phyloP scores from a whole-genome alignment of 2,329 filamentous ascomycete species.

The Elsinoe australis region DNA sequence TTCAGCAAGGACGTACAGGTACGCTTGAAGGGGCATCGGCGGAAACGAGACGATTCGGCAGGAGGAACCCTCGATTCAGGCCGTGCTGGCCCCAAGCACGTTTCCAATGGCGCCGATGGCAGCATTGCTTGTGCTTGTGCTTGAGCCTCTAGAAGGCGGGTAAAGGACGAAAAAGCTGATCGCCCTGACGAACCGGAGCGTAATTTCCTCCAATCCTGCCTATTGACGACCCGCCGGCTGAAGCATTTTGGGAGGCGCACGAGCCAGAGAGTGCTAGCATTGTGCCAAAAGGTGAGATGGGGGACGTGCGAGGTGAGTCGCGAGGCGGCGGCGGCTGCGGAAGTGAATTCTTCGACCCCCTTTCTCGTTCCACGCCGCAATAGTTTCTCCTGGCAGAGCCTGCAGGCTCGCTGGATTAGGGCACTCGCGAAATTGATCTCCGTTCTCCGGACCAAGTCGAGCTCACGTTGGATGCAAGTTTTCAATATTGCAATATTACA shows the following conservation, averaged over 20 bases:
- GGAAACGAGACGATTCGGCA: constrained; percentile 7
- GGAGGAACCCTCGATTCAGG: background rate
- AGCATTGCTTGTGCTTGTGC: too few species aligned
- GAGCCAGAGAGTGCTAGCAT: constrained; percentile 5
- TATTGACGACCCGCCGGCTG: constrained; percentile 12
- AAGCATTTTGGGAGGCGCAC: constrained; percentile 9
- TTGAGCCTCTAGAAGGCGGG: background rate
- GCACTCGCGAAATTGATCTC: constrained; percentile 2
- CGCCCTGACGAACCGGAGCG: constrained; percentile 11
- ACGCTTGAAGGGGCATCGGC: too few species aligned
- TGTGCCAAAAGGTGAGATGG: constrained; percentile 2
- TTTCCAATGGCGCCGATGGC: constrained; percentile 12
- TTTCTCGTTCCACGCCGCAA: too few species aligned
- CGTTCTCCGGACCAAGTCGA: background rate
- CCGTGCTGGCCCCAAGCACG: constrained; percentile 4
- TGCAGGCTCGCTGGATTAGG: constrained; percentile 7
- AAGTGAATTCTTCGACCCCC: too few species aligned
- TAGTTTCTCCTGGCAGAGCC: too few species aligned
- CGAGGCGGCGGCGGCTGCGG: constrained; percentile 11
- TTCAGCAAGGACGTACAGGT: background rate
- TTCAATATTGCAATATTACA: constrained; percentile 15
- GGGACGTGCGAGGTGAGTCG: constrained; percentile 1
- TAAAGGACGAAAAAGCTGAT: background rate
- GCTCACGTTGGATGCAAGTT: background rate
- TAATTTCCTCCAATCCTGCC: constrained; percentile 17